A percentile compares a stretch with the other conserved stretches of the same genome.
Evolutionary conservation across 2,329 filamentous ascomycete species (phyloP).

Genomic region (Aspergillus sp.): DNA sequence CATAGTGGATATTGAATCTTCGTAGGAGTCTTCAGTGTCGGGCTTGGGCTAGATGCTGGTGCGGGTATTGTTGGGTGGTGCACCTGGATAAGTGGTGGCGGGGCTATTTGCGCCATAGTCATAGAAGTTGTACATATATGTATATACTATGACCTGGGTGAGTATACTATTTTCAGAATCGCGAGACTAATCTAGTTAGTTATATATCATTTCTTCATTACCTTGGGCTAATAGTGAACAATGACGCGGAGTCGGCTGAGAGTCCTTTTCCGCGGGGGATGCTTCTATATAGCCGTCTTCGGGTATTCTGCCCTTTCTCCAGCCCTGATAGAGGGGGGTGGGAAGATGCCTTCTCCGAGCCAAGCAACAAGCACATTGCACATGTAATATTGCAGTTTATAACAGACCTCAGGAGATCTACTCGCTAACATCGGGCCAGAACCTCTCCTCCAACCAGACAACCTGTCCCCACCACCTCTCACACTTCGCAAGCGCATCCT

Average conservation of each 20-base stretch:
- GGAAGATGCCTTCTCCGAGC: not conserved
- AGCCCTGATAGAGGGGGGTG: not conserved
- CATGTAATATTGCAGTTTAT: not conserved
- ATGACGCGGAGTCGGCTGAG: not conserved
- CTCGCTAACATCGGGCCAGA: constrained; percentile 57
- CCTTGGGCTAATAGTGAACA: not conserved
- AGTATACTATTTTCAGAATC: not conserved
- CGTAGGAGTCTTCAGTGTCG: not conserved
- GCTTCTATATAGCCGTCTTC: not conserved
- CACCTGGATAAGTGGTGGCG: not conserved
- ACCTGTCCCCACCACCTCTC: constrained; percentile 55
- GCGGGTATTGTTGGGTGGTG: not conserved
- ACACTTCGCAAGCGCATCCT: constrained; percentile 48
- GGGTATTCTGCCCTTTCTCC: not conserved
- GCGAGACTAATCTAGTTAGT: not conserved
- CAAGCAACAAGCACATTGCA: not conserved
- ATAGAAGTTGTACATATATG: not conserved
- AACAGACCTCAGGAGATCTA: not conserved
- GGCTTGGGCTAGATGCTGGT: not conserved
- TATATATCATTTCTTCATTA: not conserved
- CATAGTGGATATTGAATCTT: constrained; percentile 19
- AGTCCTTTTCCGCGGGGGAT: too few species aligned
- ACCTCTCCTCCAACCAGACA: constrained; percentile 61
- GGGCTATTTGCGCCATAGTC: not conserved
- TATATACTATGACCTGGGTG: not conserved